Percentiles rank a stretch among this genome's conserved stretches.
Conservation (phyloP, 179 eudicot genomes). For the Camellia oleifera region DNA sequence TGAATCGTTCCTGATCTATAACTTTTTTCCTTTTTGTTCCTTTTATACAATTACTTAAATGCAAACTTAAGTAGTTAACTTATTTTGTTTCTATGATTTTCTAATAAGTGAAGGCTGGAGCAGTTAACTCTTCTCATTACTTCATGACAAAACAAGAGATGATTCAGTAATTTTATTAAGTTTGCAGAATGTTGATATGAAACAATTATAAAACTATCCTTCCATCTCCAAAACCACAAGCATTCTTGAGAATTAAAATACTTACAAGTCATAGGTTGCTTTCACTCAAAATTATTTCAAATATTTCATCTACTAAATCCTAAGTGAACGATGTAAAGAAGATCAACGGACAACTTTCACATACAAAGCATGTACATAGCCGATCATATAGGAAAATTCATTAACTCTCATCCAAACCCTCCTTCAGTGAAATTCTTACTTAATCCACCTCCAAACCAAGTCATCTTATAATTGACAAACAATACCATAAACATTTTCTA, state of each 20-base stretch:
- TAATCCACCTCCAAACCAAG: neutral
- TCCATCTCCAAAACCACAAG: neutral
- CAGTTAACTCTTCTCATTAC: too few relatives aligned
- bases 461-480: neutral
- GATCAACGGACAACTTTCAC: neutral
- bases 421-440: neutral
- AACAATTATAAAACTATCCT: neutral
- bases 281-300: neutral
- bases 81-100: too few relatives aligned
- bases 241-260: neutral
- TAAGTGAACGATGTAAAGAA: neutral
- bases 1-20: too few relatives aligned
- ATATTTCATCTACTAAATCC: neutral
- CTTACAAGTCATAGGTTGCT: neutral
- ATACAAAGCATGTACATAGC: neutral
- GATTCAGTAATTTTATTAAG: neutral
- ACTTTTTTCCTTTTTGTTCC: too few relatives aligned
- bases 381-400: neutral
- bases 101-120: neutral
- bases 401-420: neutral
- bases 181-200: neutral
- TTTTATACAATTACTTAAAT: too few relatives aligned
- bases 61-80: too few relatives aligned
- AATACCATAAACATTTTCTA: neutral
- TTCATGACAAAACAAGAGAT: neutral